Conservation (phyloP, 805 yeast species). For the Spathaspora gorwiae region DNA sequence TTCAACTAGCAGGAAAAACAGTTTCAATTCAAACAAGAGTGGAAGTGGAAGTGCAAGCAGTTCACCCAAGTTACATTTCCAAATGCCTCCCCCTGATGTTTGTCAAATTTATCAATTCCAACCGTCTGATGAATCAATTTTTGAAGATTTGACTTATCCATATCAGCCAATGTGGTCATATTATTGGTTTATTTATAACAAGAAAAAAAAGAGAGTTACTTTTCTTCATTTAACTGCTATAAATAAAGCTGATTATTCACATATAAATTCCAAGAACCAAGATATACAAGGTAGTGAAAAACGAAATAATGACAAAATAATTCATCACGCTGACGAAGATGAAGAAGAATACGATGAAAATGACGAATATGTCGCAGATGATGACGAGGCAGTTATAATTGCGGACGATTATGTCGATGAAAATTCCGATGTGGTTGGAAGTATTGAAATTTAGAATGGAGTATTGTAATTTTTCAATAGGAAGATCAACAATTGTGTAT, state of each 20-base stretch:
- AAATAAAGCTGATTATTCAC: constrained; percentile 35
- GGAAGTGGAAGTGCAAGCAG: constrained; percentile 10
- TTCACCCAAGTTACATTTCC: constrained; percentile 7
- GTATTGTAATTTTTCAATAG: no score
- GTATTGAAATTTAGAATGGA: constrained; percentile 26
- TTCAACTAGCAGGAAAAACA: constrained; percentile 21
- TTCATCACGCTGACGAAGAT: constrained; percentile 14
- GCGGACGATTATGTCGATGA: constrained; percentile 17
- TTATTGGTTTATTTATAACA: constrained; percentile 90
- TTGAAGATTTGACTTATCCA: constrained; percentile 52
- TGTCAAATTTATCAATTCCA: constrained; percentile 63
- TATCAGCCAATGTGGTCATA: constrained; percentile 61
- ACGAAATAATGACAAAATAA: constrained; percentile 9
- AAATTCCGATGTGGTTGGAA: constrained; percentile 33
- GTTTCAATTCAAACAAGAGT: constrained; percentile 12
- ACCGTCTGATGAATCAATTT: constrained; percentile 55
- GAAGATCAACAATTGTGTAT: no score
- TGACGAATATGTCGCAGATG: constrained; percentile 18
- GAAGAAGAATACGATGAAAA: constrained; percentile 23
- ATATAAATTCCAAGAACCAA: constrained; percentile 20
- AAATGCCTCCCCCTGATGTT: constrained; percentile 25
- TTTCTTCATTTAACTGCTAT: constrained; percentile 65
- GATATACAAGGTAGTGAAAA: constrained; percentile 7
- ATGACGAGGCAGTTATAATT: constrained; percentile 17
- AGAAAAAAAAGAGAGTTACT: constrained; percentile 86